Conservation (phyloP, 768 basidiomycete species). For the Leccinum fibrillosum region DNA sequence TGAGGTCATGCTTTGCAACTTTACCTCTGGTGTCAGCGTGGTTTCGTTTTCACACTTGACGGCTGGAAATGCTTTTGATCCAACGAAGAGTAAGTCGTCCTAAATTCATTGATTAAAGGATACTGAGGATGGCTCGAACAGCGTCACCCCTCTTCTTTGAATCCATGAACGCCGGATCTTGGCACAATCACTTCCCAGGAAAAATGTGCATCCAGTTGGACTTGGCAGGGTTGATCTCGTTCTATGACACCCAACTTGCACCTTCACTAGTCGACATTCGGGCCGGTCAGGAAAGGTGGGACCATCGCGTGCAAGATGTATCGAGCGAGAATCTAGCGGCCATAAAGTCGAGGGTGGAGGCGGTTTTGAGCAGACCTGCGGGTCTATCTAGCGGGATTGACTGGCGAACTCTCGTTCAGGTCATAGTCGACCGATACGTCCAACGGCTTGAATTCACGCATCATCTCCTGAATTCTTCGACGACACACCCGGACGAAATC, state of each 20-base stretch:
- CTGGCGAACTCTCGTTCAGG: constrained; percentile 31
- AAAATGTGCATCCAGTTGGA: constrained; percentile 35
- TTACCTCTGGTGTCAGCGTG: constrained; percentile 26
- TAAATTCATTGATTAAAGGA: neutral
- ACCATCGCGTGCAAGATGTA: constrained; percentile 30
- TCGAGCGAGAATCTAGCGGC: constrained; percentile 20
- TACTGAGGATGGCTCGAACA: neutral
- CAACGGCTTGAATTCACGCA: constrained; percentile 28
- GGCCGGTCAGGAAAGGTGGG: constrained; percentile 23
- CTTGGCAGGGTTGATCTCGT: constrained; percentile 32
- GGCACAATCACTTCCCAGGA: constrained; percentile 36
- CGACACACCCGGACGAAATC: constrained; percentile 2
- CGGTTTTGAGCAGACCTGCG: constrained; percentile 8
- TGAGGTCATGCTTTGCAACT: constrained; percentile 37
- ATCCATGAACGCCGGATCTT: constrained; percentile 19
- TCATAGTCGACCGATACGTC: constrained; percentile 30
- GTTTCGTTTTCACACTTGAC: constrained; percentile 19
- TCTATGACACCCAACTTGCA: constrained; percentile 33
- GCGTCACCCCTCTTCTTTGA: neutral
- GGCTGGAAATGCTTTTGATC: accelerated
- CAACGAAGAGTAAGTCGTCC: neutral
- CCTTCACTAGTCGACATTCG: constrained; percentile 31
- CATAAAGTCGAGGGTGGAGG: constrained; percentile 6
- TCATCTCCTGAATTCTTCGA: constrained; percentile 18
- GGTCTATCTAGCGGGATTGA: constrained; percentile 29